Base-by-base conservation (phyloP, 202 grass and related monocot genomes). In the Setaria viridis region DNA sequence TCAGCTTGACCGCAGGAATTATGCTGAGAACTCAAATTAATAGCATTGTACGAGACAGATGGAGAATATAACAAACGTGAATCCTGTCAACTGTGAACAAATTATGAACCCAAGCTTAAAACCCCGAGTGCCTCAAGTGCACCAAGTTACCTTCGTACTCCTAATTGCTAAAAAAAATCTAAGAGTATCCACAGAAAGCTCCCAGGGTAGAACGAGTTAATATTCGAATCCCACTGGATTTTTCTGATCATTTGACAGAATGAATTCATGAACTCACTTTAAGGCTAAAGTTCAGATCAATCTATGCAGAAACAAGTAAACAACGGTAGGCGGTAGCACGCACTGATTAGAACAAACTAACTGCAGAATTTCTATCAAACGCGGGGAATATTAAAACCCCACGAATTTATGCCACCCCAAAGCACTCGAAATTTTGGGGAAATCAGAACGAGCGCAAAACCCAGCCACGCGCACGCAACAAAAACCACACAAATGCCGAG, bases 371-470 rank as follows among this genome's bases (percentile, higher is more conserved):
- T 5, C 47, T 21, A 90, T 19, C 57, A 72, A 51, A 41, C 35
- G 13, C 46, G 29, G 4, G 77, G 29, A 49, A 16, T 16, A 65
- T 17, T 14, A 60, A 42, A 86, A 0, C 49, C 15, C 20, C 58
- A 66, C 15, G 32, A 80, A 70, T 69, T 39, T 50, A 46, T 7
- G 20, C 65, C 55, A 53, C 10, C 56, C 34, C 42, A 54, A 78
- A 82, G n/a, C 70, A 19, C 25, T 76, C 3, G 54, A 80, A 73
- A 87, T 37, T 46, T 49, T 46, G 32, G 84, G 64, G 69, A 42
- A 43, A 77, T n/a, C 50, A 46, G 72, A 62, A 84, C 17, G 17
- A 41, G 62, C 12, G 39, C 35, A 70, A 76, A 74, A 50, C 45
- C 51, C 67, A 49, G 73, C 67, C 58, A 67, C 37, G 41, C 12